Percentiles rank a stretch among this genome's conserved stretches.
phyloP scores from a whole-genome alignment of 129 eudicot species.

The Flaveria sonorensis region DNA sequence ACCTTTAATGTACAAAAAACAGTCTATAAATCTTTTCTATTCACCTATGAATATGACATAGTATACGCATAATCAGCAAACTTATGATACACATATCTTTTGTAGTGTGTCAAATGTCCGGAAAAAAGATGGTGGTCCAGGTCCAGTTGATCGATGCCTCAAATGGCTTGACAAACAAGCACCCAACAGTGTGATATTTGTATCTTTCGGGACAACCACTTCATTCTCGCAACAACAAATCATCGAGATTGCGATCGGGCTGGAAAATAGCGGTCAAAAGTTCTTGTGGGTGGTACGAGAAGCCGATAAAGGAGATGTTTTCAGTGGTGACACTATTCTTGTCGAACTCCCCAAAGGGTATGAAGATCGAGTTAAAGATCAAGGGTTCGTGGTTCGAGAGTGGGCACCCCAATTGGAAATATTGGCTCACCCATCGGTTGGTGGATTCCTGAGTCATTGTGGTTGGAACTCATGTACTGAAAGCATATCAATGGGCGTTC shows the following conservation, averaged over 20 bases:
- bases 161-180: slow-evolving; percentile 58
- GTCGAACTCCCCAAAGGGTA: slow-evolving; percentile 57
- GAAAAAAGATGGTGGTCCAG: neutral
- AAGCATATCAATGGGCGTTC: slow-evolving; percentile 70
- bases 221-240: slow-evolving; percentile 54
- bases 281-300: slow-evolving; percentile 54
- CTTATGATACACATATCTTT: neutral
- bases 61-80: neutral
- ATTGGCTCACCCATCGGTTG: slow-evolving; percentile 53
- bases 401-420: slow-evolving; percentile 73
- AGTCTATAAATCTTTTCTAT: no score
- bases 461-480: slow-evolving; percentile 84
- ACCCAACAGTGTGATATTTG: slow-evolving; percentile 52
- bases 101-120: neutral
- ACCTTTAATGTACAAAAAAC: no score
- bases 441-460: slow-evolving; percentile 75
- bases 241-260: slow-evolving; percentile 57
- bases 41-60: neutral
- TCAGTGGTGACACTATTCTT: neutral
- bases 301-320: slow-evolving; percentile 45
- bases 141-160: slow-evolving; percentile 26
- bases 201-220: slow-evolving; percentile 63
- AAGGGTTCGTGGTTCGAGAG: slow-evolving; percentile 54
- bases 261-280: slow-evolving; percentile 54
- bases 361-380: slow-evolving; percentile 46